A percentile compares a stretch with the other conserved stretches of the same genome.
Conservation (phyloP, 805 yeast species). For the Ogataea trehaloabstinens region DNA sequence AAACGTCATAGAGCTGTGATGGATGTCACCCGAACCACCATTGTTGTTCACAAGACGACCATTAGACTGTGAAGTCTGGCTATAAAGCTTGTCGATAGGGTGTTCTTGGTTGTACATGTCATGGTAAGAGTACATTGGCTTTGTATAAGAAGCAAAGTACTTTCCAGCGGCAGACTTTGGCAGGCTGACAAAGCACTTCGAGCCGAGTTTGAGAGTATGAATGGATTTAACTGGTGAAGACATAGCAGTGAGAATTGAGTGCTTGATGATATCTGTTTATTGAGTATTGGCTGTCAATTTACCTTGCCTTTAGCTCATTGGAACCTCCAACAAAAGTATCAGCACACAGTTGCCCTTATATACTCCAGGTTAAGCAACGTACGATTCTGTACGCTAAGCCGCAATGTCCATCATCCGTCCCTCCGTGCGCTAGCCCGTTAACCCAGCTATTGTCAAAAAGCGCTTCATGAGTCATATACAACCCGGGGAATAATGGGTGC, state of each 20-base stretch:
- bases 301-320: no score
- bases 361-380: not conserved
- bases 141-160: conserved; percentile 25
- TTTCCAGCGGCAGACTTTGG: conserved; percentile 15
- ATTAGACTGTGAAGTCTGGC: conserved; percentile 10
- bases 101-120: conserved; percentile 27
- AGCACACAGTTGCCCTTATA: conserved; percentile 2
- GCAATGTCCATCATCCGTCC: not conserved
- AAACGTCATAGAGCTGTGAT: conserved; percentile 27
- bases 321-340: not conserved
- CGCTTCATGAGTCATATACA: not conserved
- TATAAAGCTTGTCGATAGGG: conserved; percentile 16
- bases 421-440: conserved; percentile 1
- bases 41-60: conserved; percentile 26
- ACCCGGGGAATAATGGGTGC: not conserved
- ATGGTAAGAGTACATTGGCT: conserved; percentile 19
- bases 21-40: conserved; percentile 29
- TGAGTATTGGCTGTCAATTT: no score
- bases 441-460: not conserved
- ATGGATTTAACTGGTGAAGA: conserved; percentile 28
- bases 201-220: conserved; percentile 26
- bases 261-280: no score
- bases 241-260: no score
- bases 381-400: not conserved
- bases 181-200: conserved; percentile 25